Evolutionary conservation across 1,284 basidiomycete species (phyloP), one percentile per base, ranked within the genome.

Genomic region (Psilocybe mexicana): DNA sequence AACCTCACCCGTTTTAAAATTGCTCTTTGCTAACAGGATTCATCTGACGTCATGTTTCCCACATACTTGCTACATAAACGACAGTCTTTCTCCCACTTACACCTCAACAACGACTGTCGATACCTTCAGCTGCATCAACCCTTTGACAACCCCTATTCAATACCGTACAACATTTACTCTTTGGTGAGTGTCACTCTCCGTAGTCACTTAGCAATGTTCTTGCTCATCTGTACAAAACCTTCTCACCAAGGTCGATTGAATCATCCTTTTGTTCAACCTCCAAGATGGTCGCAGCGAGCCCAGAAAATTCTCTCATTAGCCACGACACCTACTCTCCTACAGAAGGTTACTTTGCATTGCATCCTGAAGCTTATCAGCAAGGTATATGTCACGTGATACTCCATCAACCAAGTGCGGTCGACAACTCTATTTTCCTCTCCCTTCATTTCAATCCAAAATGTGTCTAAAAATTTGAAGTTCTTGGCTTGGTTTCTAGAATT

Each of bases 371-470:
- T 10, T 18, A 52, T 18, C 7, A 35, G 33, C 12, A 45, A 52
- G 58, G 55, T 49, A 18, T 5, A 40, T 45, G 25, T 60, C 58
- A 57, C 58, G 54, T 60, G 58, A 55, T 33, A 25, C 11, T 18
- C 18, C 18, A 18, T 18, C 18, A 18, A 18, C 18, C 18, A 18
- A 18, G 18, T 18, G 18, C 18, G 18, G 18, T 18, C 18, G 18
- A 18, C 18, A 18, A 18, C 18, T 18, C 18, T 18, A 18, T 18
- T 18, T 18, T 18, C 18, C 18, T 18, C 18, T 18, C 18, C 18
- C 18, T 18, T 18, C 18, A 18, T 18, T 18, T 18, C 18, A 18
- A 18, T 18, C 18, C 18, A 18, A 18, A 18, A 18, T 18, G 18
- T 18, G 18, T 18, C 35, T 6, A 6, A 36, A 36, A 36, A 36